Conservation (phyloP, 108 stramenopile species). For the Chaetoceros tenuissimus region DNA sequence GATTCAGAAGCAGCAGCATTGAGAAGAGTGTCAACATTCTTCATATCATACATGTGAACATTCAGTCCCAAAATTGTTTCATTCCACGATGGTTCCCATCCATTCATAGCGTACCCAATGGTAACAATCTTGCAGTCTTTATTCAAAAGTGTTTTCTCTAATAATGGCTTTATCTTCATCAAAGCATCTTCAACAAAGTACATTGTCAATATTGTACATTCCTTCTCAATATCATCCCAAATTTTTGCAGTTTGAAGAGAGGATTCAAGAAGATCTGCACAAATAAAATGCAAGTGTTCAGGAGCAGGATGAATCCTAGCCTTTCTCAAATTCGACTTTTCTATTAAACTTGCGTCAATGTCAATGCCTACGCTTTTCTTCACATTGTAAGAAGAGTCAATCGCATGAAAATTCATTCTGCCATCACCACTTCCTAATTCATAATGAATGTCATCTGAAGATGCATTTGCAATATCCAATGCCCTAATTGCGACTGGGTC, state of each 20-base stretch:
- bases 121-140: conserved; percentile 38
- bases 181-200: conserved; percentile 74
- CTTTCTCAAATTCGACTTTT: conserved; percentile 32
- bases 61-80: conserved; percentile 70
- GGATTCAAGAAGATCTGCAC: conserved; percentile 49
- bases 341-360: conserved; percentile 63
- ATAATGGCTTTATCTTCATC: conserved; percentile 38
- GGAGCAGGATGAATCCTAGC: conserved; percentile 34
- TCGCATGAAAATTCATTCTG: conserved; percentile 65
- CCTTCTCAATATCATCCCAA: conserved; percentile 13
- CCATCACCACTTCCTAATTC: conserved; percentile 86
- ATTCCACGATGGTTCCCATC: conserved; percentile 55
- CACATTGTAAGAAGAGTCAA: conserved; percentile 36
- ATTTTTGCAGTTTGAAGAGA: conserved; percentile 5
- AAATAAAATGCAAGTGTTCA: conserved; percentile 46
- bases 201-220: conserved; percentile 70
- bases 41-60: conserved; percentile 71
- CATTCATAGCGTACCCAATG: conserved; percentile 72
- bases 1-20: neutral
- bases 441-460: conserved; percentile 45
- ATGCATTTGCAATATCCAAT: conserved; percentile 55
- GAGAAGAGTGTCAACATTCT: conserved; percentile 8
- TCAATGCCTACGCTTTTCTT: conserved; percentile 57
- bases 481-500: conserved; percentile 59
- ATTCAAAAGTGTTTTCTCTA: conserved; percentile 46